Evolutionary conservation across 2,329 filamentous ascomycete species (phyloP).

Genomic region (Chrysoporthe austroafricana): DNA sequence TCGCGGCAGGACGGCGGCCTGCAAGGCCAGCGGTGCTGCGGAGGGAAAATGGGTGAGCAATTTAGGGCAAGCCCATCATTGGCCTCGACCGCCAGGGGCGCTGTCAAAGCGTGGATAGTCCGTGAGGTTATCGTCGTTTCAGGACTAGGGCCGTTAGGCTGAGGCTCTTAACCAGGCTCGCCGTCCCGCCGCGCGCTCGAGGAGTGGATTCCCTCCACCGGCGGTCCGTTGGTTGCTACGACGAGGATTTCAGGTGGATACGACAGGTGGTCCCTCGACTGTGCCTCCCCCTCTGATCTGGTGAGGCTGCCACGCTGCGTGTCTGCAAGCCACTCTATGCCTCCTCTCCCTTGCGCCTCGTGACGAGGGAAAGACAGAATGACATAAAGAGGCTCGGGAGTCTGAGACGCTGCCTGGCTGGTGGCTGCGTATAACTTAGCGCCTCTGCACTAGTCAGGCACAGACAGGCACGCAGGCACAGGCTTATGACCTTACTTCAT

Average conservation of each 20-base stretch:
- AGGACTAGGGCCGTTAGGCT: conserved; percentile 5
- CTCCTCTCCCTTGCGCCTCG: neutral
- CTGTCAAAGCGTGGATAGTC: neutral
- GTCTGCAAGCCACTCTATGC: conserved; percentile 2
- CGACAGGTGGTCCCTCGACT: neutral
- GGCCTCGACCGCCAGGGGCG: neutral
- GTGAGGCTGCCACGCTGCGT: conserved; percentile 4
- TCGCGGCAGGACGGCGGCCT: neutral
- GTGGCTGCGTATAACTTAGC: neutral
- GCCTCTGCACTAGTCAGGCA: neutral
- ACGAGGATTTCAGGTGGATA: neutral
- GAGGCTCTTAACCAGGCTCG: conserved; percentile 15
- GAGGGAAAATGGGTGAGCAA: conserved; percentile 10
- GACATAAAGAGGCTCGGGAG: neutral
- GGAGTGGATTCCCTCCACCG: neutral
- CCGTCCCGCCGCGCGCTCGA: neutral
- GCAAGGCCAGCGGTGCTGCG: too few relatives aligned
- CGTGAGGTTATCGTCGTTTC: conserved; percentile 14
- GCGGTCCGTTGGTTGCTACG: neutral
- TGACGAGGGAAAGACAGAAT: neutral
- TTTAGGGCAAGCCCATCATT: conserved; percentile 7
- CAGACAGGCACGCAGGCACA: neutral
- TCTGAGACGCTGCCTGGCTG: neutral
- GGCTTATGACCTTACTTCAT: neutral
- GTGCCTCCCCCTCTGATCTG: neutral